phyloP scores from a whole-genome alignment of 768 basidiomycete species.

The Termitomyces heimii region DNA sequence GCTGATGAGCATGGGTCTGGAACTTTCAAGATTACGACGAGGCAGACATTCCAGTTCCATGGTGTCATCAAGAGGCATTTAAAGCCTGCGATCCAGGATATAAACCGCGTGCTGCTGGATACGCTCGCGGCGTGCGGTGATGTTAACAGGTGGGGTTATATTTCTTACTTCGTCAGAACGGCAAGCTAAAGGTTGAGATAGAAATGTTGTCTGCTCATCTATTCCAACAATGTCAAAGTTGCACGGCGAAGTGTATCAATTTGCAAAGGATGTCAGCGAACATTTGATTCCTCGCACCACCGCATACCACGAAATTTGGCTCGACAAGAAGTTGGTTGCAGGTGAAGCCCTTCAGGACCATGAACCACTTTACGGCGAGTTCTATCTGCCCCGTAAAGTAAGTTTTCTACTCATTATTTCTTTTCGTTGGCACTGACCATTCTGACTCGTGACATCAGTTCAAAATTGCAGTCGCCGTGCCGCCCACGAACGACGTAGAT shows the following conservation, averaged over 20 bases:
- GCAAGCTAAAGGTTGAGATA: slow-evolving; percentile 20
- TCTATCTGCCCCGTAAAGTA: slow-evolving; percentile 95
- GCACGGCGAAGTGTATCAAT: slow-evolving; percentile 78
- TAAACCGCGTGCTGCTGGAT: slow-evolving; percentile 86
- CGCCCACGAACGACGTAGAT: slow-evolving; percentile 95
- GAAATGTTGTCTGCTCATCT: slow-evolving; percentile 88
- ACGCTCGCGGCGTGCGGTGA: slow-evolving; percentile 98
- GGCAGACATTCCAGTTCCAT: slow-evolving; percentile 99
- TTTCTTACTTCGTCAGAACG: not conserved
- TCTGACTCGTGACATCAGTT: slow-evolving; percentile 46
- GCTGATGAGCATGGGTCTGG: slow-evolving; percentile 92
- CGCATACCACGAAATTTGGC: slow-evolving; percentile 99
- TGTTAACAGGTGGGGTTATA: slow-evolving; percentile 70
- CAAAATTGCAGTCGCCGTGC: slow-evolving; percentile 95
- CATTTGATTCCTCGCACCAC: slow-evolving; percentile 85
- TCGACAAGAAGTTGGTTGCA: slow-evolving; percentile 94
- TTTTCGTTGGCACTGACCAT: slow-evolving; percentile 2
- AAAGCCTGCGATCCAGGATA: slow-evolving; percentile 94
- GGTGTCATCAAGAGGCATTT: slow-evolving; percentile 96
- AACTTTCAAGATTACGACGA: slow-evolving; percentile 96
- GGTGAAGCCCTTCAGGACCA: slow-evolving; percentile 92
- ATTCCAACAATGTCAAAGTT: slow-evolving; percentile 87
- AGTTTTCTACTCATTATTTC: slow-evolving; percentile 11
- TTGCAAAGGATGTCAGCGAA: slow-evolving; percentile 78
- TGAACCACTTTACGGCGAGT: slow-evolving; percentile 96